phyloP scores from a whole-genome alignment of 345 rosid species.

The Sapria himalayana region DNA sequence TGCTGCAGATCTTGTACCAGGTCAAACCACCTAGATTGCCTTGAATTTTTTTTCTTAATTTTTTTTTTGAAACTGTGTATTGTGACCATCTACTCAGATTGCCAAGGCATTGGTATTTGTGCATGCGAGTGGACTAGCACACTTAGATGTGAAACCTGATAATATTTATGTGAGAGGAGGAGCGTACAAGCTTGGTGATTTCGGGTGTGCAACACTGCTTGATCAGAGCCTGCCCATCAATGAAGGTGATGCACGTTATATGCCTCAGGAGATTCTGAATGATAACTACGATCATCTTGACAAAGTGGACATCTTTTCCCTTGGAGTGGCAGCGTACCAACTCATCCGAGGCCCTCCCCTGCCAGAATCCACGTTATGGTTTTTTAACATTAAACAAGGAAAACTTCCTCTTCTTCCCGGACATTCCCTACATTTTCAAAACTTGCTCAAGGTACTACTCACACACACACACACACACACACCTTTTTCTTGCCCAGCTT shows the following conservation, averaged over 20 bases:
- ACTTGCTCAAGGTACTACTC: conserved; percentile 65
- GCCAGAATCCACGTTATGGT: conserved; percentile 49
- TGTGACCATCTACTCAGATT: conserved; percentile 22
- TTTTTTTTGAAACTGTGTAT: not conserved
- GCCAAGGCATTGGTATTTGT: conserved; percentile 63
- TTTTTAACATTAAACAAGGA: conserved; percentile 58
- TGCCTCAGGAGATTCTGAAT: conserved; percentile 95
- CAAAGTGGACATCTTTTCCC: conserved; percentile 83
- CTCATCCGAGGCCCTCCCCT: conserved; percentile 62
- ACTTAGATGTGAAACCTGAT: conserved; percentile 90
- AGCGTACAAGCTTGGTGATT: conserved; percentile 77
- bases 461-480: too few relatives aligned
- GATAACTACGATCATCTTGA: conserved; percentile 68
- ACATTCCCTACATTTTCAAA: conserved; percentile 63
- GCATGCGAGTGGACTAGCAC: conserved; percentile 76
- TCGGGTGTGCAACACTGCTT: conserved; percentile 83
- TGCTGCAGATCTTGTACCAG: conserved; percentile 46
- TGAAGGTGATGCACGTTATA: conserved; percentile 97
- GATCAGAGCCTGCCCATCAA: conserved; percentile 69
- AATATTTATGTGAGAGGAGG: conserved; percentile 75
- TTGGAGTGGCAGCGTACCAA: conserved; percentile 67
- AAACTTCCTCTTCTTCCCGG: conserved; percentile 81
- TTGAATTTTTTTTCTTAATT: not conserved
- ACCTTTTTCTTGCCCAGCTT: too few relatives aligned
- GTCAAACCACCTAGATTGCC: conserved; percentile 17